phyloP scores from a whole-genome alignment of 2,329 filamentous ascomycete species.

The Trematosphaeria pertusa region DNA sequence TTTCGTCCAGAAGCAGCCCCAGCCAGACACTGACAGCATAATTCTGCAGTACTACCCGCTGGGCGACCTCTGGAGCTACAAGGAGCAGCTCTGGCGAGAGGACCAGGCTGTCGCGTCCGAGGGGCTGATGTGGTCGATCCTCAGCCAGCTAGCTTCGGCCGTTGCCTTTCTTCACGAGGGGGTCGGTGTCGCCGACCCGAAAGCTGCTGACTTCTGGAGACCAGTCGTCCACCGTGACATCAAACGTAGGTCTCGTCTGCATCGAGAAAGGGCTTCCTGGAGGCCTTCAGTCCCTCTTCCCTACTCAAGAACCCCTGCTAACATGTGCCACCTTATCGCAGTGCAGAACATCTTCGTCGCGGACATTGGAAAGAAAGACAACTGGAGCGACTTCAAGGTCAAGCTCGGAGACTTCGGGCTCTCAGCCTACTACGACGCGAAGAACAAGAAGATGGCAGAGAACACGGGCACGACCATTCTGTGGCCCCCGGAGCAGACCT shows the following conservation, averaged over 20 bases:
- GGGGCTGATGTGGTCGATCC: conserved; percentile 23
- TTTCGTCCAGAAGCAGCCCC: conserved; percentile 7
- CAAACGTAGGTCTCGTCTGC: no score
- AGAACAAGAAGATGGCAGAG: background rate
- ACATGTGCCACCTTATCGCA: no score
- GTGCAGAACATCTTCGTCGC: conserved; percentile 85
- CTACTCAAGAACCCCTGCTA: no score
- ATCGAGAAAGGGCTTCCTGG: no score
- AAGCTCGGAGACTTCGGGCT: conserved; percentile 75
- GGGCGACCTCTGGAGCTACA: conserved; percentile 22
- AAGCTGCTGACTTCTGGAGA: conserved; percentile 63
- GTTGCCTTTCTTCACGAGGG: conserved; percentile 32
- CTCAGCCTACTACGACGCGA: conserved; percentile 62
- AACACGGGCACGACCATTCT: conserved; percentile 17
- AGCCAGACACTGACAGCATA: conserved; percentile 5
- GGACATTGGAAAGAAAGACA: conserved; percentile 12
- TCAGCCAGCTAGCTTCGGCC: conserved; percentile 20
- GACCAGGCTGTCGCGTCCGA: conserved; percentile 15
- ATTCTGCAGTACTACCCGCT: conserved; percentile 21
- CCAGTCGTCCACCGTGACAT: conserved; percentile 96
- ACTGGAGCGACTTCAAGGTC: conserved; percentile 51
- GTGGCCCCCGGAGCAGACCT: conserved; percentile 32
- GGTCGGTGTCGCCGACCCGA: conserved; percentile 5
- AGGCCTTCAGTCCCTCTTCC: no score
- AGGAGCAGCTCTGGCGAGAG: background rate